phyloP scores from a whole-genome alignment of 208 protist genomes.

The Trichomonas vaginalis region DNA sequence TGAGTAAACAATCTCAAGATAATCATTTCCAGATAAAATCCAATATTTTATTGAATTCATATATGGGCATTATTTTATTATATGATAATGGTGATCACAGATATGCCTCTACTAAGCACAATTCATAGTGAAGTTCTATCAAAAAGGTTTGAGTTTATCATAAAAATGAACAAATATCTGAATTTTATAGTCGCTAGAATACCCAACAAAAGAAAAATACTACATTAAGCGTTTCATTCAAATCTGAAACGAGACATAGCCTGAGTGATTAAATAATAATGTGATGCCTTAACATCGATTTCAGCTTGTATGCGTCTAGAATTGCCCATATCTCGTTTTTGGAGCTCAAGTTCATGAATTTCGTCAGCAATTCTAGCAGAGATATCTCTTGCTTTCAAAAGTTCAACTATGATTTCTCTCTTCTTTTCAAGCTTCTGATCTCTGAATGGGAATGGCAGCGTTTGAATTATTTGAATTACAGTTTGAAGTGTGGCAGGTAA shows the following conservation, averaged over 20 bases:
- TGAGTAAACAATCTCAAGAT: too few relatives aligned
- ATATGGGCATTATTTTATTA: too few relatives aligned
- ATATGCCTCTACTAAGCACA: too few relatives aligned
- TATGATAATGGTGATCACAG: too few relatives aligned
- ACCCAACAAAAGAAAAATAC: not conserved
- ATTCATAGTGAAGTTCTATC: too few relatives aligned
- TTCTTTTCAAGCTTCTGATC: not conserved
- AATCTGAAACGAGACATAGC: constrained; percentile 4
- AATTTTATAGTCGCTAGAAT: too few relatives aligned
- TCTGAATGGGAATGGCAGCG: not conserved
- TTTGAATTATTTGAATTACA: not conserved
- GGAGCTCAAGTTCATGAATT: not conserved
- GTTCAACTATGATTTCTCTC: not conserved
- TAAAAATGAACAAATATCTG: too few relatives aligned
- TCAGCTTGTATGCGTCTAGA: not conserved
- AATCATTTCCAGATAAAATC: too few relatives aligned
- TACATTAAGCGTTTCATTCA: not conserved
- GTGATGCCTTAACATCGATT: not conserved
- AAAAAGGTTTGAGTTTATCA: too few relatives aligned
- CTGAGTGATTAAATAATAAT: not conserved
- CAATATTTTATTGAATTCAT: too few relatives aligned
- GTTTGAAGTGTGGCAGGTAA: not conserved
- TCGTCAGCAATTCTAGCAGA: not conserved
- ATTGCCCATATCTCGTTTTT: not conserved
- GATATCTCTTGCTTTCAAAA: not conserved